phyloP scores from a whole-genome alignment of 257 asterid genomes.

The Gentiana straminea region DNA sequence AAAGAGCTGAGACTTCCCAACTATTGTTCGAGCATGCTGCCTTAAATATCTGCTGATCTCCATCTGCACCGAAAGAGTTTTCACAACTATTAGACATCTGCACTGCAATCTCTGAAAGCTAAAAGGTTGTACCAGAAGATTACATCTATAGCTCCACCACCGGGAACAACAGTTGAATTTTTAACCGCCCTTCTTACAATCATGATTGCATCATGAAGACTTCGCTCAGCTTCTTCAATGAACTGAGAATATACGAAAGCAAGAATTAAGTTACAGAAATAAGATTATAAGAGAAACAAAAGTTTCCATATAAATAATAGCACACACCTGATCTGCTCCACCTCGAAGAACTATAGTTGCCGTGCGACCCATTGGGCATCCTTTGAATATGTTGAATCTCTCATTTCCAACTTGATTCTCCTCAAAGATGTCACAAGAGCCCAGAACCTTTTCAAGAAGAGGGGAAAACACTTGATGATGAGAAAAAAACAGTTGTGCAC shows the following conservation, averaged over 20 bases:
- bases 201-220: constrained; percentile 33
- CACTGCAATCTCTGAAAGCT: neutral
- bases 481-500: neutral
- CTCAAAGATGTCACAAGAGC: constrained; percentile 71
- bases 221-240: constrained; percentile 30
- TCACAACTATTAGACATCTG: constrained; percentile 2
- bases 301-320: neutral
- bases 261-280: constrained; percentile 14
- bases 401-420: constrained; percentile 95
- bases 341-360: constrained; percentile 96
- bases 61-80: constrained; percentile 38
- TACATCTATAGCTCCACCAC: constrained; percentile 96
- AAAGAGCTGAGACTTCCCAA: constrained; percentile 79
- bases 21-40: constrained; percentile 79
- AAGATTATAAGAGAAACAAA: no score
- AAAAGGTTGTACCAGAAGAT: constrained; percentile 16
- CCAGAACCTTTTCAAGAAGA: constrained; percentile 47
- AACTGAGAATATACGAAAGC: constrained; percentile 23
- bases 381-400: constrained; percentile 85
- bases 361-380: constrained; percentile 80
- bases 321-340: constrained; percentile 88
- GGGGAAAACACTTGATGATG: neutral
- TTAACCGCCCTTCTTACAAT: constrained; percentile 68
- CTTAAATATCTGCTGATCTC: constrained; percentile 78
- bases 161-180: constrained; percentile 84